Conservation (phyloP, 768 basidiomycete species). For the Tricholoma furcatifolium region DNA sequence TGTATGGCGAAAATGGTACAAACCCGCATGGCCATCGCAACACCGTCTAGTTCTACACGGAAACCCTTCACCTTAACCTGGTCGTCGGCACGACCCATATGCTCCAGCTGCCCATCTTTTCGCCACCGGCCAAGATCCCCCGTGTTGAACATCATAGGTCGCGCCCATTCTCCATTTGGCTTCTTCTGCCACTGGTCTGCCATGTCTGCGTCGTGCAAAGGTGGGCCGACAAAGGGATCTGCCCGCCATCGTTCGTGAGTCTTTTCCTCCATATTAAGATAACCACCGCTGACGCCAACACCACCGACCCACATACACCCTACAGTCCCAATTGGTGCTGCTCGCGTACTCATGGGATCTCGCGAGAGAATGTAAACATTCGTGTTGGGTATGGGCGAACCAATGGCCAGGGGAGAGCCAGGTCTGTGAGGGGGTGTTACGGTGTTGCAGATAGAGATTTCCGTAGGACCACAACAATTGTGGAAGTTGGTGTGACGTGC, state of each 20-base stretch:
- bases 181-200: constrained; percentile 5
- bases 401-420: constrained; percentile 42
- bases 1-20: neutral
- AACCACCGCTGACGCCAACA: constrained; percentile 53
- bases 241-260: constrained; percentile 47
- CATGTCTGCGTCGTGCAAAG: constrained; percentile 34
- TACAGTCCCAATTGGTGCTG: constrained; percentile 33
- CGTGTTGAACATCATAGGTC: constrained; percentile 60
- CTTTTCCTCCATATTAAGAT: constrained; percentile 54
- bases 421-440: constrained; percentile 38
- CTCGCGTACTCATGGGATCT: constrained; percentile 32
- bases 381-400: constrained; percentile 51
- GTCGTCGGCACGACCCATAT: constrained; percentile 59
- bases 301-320: constrained; percentile 66
- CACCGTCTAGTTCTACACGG: constrained; percentile 63
- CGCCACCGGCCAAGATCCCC: constrained; percentile 60
- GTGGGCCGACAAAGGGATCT: constrained; percentile 45
- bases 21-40: constrained; percentile 60
- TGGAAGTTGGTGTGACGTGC: constrained; percentile 38
- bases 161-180: constrained; percentile 17
- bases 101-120: constrained; percentile 51
- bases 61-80: constrained; percentile 70
- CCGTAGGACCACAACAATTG: constrained; percentile 57
- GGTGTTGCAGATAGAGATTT: constrained; percentile 54
- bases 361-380: constrained; percentile 34